Percentiles rank a stretch among this genome's conserved stretches.
phyloP scores from a whole-genome alignment of 805 yeast genomes.

The Hanseniaspora hatyaiensis region DNA sequence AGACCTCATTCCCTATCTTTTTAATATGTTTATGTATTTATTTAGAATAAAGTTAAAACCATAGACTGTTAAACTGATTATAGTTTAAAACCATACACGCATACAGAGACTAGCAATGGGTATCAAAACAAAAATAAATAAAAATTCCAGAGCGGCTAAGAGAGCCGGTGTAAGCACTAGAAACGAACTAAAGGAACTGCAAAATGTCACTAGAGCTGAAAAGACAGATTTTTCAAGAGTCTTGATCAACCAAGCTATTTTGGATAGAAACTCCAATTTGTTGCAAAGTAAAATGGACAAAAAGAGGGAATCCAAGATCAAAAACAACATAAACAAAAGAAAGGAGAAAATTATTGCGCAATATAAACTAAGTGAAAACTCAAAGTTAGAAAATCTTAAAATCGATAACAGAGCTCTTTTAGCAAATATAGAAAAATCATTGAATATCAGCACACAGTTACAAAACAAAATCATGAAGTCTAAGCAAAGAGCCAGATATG shows the following conservation, averaged over 20 bases:
- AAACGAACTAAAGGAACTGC: constrained; percentile 37
- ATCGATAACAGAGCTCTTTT: constrained; percentile 21
- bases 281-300: constrained; percentile 45
- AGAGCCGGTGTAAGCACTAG: constrained; percentile 33
- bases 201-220: constrained; percentile 46
- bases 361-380: constrained; percentile 19
- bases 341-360: constrained; percentile 23
- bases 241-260: constrained; percentile 48
- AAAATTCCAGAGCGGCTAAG: constrained; percentile 68
- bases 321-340: constrained; percentile 22
- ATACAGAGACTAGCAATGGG: no score
- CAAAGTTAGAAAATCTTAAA: constrained; percentile 24
- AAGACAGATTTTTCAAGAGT: constrained; percentile 50
- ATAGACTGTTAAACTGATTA: no score
- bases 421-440: constrained; percentile 38
- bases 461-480: constrained; percentile 54
- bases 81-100: no score
- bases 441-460: constrained; percentile 43
- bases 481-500: constrained; percentile 49
- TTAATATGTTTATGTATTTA: no score
- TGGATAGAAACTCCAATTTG: constrained; percentile 50
- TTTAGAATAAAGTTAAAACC: no score
- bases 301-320: constrained; percentile 20
- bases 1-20: no score
- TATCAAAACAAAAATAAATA: constrained; percentile 36